These are phyloP conservation scores for Arctostaphylos glauca DNA, from an alignment of 148 eudicot species.

Conservation along the genomic window DNA sequence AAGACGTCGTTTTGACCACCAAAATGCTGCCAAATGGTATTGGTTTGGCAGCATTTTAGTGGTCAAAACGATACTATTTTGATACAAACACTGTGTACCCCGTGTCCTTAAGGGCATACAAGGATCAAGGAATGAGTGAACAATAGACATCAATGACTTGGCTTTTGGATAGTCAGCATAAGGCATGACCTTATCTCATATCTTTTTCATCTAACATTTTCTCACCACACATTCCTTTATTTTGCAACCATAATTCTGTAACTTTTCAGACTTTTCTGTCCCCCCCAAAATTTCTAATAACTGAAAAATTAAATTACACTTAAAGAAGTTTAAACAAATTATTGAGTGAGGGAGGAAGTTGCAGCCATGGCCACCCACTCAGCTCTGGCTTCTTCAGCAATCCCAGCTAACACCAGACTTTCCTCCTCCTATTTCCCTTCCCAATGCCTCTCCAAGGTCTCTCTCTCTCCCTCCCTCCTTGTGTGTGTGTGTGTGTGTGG, in stretches of 20 bases:
- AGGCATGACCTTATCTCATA: constrained; percentile 59
- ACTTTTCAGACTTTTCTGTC: constrained; percentile 5
- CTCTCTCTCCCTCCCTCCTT: neutral
- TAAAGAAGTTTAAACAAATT: neutral
- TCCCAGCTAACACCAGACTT: constrained; percentile 62
- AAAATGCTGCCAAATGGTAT: too few species aligned
- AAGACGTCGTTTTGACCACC: too few species aligned
- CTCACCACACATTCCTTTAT: constrained; percentile 58
- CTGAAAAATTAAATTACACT: neutral
- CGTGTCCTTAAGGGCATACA: constrained; percentile 2
- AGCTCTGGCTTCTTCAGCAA: constrained; percentile 84
- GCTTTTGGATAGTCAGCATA: constrained; percentile 14
- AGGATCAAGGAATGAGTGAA: constrained; percentile 15
- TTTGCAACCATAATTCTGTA: constrained; percentile 33
- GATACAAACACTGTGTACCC: too few species aligned
- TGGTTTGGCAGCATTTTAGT: too few species aligned
- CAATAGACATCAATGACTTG: constrained; percentile 37
- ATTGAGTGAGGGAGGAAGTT: constrained; percentile 26
- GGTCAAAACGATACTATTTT: too few species aligned
- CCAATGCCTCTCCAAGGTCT: constrained; percentile 77
- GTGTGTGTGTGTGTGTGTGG: too few species aligned
- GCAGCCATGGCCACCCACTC: constrained; percentile 82
- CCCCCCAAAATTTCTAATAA: neutral
- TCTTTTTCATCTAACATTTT: constrained; percentile 30
- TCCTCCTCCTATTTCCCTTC: constrained; percentile 62